Evolutionary conservation across 2,329 filamentous ascomycete species (phyloP), one percentile per base, ranked within the genome.

Genomic region (Akanthomyces uredinophilus): DNA sequence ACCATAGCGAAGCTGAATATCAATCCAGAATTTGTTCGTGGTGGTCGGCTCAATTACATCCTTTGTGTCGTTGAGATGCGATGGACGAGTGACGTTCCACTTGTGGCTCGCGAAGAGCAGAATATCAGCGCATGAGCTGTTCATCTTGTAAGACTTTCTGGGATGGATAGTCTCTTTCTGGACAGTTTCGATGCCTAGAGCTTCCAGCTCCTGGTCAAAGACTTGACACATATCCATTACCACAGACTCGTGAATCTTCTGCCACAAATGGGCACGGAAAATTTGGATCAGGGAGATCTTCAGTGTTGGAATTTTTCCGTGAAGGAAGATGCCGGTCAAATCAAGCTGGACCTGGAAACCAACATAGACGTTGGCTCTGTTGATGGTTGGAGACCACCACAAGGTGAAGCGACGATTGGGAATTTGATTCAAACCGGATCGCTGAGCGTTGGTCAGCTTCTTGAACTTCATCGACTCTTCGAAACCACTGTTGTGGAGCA

Each of bases 61-160:
- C 79, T 98, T 98, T 57, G 92, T 97, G 69, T 99, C 95, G 72
- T 96, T 96, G 4, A 99, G 80, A 68, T 96, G 85, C 3, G 94
- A 98, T 1, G 95, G 96, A 3, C 91, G 84, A 0, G 93, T 97
- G 58, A 99, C 93, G 66, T 96, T 98, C 96, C 96, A 99, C 75
- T 98, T 99, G 79, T 98, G 95, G 66, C 90, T 96, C 43, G 95
- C 94, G 72, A 99, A 99, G 11, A 99, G 84, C 60, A 98, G 83
- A 66, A 99, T 97, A 75, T 99, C 95, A 5, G 96, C 95, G 71
- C 95, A 98, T 63, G 94, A 98, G 70, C 93, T 97, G 82, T 99
- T 99, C 95, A 99, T 99, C 86, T 99, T 99, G 86, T 99, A 99
- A 5, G 92, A 97, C 78, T 99, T 99, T 85, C 95, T 86, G 58